Conservation (phyloP, 2,329 filamentous ascomycete species). For the Botryotinia convoluta region DNA sequence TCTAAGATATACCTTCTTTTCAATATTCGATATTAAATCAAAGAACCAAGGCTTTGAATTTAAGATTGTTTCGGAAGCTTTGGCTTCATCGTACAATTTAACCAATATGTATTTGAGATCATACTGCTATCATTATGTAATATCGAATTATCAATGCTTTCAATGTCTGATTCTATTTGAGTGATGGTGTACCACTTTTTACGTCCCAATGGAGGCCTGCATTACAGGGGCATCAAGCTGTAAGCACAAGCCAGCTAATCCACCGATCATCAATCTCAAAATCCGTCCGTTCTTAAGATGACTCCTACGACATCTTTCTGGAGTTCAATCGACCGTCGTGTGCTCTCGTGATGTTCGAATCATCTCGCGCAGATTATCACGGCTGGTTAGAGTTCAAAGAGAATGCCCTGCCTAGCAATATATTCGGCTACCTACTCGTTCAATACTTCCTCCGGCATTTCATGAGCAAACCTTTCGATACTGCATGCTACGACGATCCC, state of each 20-base stretch:
- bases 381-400: constrained; percentile 31
- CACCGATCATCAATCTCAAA: constrained; percentile 28
- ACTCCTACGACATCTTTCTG: background rate
- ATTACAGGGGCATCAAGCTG: constrained; percentile 2
- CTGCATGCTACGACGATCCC: constrained; percentile 26
- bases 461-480: constrained; percentile 27
- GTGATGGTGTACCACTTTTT: background rate
- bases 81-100: no score
- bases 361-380: constrained; percentile 27
- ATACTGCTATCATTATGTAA: background rate
- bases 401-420: constrained; percentile 29
- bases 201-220: background rate
- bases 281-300: background rate
- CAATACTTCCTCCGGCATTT: constrained; percentile 28
- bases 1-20: background rate
- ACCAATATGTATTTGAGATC: background rate
- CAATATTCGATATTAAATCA: background rate
- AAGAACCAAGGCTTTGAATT: background rate
- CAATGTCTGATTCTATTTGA: background rate
- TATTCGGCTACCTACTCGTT: constrained; percentile 29
- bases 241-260: constrained; percentile 32
- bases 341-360: background rate
- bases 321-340: background rate
- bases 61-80: fast-evolving
- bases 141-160: background rate